Conservation (phyloP, 495 filamentous ascomycete species). For the Paragyromitra xinjiangensis region DNA sequence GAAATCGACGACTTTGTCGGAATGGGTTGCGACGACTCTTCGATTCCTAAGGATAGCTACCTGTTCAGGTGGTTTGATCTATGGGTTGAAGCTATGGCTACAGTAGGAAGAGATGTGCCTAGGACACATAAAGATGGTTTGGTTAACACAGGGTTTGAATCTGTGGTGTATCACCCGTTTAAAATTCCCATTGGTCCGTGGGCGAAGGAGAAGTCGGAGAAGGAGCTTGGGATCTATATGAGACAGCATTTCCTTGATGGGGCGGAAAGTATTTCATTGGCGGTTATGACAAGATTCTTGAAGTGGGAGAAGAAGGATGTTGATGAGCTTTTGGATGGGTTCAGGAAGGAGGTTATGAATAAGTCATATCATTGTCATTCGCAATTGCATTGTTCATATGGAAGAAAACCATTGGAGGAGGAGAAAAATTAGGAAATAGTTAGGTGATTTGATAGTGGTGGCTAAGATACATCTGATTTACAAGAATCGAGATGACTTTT, state of each 20-base stretch:
- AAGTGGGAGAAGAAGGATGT: conserved; percentile 46
- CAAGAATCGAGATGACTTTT: not conserved
- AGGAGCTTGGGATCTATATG: conserved; percentile 62
- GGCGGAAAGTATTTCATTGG: conserved; percentile 62
- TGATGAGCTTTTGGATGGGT: conserved; percentile 1
- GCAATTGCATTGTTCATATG: conserved; percentile 3
- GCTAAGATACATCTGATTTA: not conserved
- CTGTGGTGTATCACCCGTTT: conserved; percentile 59
- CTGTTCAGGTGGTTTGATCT: conserved; percentile 3
- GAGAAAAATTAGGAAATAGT: not conserved
- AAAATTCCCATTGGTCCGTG: conserved; percentile 64
- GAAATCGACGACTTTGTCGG: conserved; percentile 68
- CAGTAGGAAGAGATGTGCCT: not conserved
- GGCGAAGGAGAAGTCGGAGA: conserved; percentile 60
- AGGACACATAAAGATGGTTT: conserved; percentile 15
- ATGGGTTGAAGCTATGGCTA: not conserved
- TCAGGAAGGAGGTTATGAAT: not conserved
- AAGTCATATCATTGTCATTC: conserved; percentile 9
- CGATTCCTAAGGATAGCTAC: conserved; percentile 1
- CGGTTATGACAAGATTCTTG: conserved; percentile 61
- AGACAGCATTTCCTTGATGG: conserved; percentile 60
- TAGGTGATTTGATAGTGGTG: not conserved
- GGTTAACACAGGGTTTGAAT: conserved; percentile 59
- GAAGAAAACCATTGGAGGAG: conserved; percentile 12
- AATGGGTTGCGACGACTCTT: conserved; percentile 58